Base-by-base conservation (phyloP, 1,139 yeast species). In the Taphrina sp. region DNA sequence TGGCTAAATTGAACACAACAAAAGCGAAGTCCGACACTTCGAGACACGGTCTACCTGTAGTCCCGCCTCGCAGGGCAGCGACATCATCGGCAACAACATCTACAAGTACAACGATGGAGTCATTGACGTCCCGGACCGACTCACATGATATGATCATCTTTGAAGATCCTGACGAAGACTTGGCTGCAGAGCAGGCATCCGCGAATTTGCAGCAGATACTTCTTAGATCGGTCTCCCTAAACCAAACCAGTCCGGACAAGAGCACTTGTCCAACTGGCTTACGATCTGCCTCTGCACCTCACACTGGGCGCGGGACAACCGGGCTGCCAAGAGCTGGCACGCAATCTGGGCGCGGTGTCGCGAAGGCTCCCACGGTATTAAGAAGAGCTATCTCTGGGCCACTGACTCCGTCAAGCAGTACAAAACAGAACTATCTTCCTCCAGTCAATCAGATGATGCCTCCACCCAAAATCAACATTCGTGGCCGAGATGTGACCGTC, bases 361-460 rank as follows among this genome's bases (percentile, higher is more conserved):
- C n/a, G n/a, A 35, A 26, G 28, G 24, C 43, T n/a, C 24, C 52
- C 10, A 22, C 28, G 10, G 26, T 36, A 8, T 17, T 49, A 12
- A 29, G 54, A 38, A 33, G 54, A 10, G 54, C 54, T 8, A 49
- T 39, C 3, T 49, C 54, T 3, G 54, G 54, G 8, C 54, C 54
- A 2, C 35, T 49, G 24, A 49, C 54, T 12, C 54, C 54, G 14
- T 29, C 46, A 10, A 41, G 44, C 16, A 17, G 19, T 8, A 20
- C 35, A n/a, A 39, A 29, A 4, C 54, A 49, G 16, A 49, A 49
- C 37, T 49, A 22, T n/a, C 19, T 49, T 23, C 39, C 43, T 12
- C 36, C 29, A 5, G 33, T 22, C 12, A 33, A 38, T 14, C 22
- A 28, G 5, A n/a, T 12, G 22, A 23, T 28, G 41, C 39, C 54